Evolutionary conservation across 495 filamentous ascomycete species (phyloP).

Genomic region (Aspergillus nidulans): DNA sequence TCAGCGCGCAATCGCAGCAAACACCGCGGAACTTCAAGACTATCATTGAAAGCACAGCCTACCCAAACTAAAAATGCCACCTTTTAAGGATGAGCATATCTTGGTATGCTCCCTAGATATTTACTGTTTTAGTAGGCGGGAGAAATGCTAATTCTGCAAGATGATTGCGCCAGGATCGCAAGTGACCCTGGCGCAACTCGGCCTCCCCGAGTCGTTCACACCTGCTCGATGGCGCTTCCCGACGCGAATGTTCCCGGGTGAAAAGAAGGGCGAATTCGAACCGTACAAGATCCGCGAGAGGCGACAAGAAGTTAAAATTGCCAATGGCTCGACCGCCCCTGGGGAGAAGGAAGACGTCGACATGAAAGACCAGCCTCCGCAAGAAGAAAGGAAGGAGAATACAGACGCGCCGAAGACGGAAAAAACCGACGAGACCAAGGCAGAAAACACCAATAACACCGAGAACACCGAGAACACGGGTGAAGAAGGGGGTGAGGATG

Average conservation of each 20-base stretch:
- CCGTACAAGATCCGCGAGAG: constrained; percentile 75
- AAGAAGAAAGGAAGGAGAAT: constrained; percentile 40
- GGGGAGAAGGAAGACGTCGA: constrained; percentile 48
- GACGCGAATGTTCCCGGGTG: constrained; percentile 89
- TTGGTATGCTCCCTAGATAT: constrained; percentile 45
- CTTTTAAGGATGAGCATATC: constrained; percentile 75
- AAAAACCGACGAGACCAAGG: constrained; percentile 17
- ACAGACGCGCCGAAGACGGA: constrained; percentile 28
- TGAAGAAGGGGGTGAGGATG: constrained; percentile 14
- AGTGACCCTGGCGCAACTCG: constrained; percentile 89
- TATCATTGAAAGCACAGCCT: not conserved
- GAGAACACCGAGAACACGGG: constrained; percentile 14
- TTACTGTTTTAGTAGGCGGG: not conserved
- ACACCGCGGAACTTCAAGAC: not conserved
- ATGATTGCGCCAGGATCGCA: constrained; percentile 93
- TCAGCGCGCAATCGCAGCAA: not conserved
- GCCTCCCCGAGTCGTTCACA: constrained; percentile 85
- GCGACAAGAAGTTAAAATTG: constrained; percentile 50
- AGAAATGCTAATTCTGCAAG: constrained; percentile 30
- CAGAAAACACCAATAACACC: constrained; percentile 12
- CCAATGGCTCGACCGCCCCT: constrained; percentile 28
- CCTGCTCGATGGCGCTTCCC: constrained; percentile 75
- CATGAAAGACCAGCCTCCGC: constrained; percentile 35
- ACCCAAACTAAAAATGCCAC: constrained; percentile 49
- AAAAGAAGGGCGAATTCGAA: constrained; percentile 74